phyloP scores from a whole-genome alignment of 108 stramenopile genomes.

The Skeletonema marinoi region DNA sequence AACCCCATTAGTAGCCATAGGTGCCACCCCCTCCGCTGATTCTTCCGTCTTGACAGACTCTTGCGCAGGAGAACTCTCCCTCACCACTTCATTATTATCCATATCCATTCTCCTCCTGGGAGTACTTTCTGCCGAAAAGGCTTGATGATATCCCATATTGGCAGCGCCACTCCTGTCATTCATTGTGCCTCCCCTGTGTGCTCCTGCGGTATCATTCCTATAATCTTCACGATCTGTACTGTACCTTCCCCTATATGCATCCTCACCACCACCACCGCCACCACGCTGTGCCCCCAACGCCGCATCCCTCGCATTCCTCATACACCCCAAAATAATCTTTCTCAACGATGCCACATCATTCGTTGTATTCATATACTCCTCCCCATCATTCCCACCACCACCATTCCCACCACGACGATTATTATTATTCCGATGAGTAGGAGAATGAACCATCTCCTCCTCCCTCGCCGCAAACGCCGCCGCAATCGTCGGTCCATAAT shows the following conservation, averaged over 20 bases:
- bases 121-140: conserved; percentile 27
- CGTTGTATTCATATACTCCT: conserved; percentile 38
- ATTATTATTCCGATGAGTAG: neutral
- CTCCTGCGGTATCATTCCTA: neutral
- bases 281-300: conserved; percentile 27
- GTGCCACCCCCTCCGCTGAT: neutral
- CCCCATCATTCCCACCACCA: conserved; percentile 2
- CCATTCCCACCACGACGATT: neutral
- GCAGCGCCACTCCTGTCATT: neutral
- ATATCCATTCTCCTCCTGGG: neutral
- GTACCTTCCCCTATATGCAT: conserved; percentile 16
- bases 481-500: conserved; percentile 92
- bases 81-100: neutral
- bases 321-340: conserved; percentile 79
- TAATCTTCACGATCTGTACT: neutral
- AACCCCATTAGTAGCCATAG: neutral
- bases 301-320: conserved; percentile 74
- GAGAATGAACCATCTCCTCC: conserved; percentile 43
- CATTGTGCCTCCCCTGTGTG: conserved; percentile 4
- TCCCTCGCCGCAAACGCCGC: conserved; percentile 88
- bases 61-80: neutral
- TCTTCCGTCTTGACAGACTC: conserved; percentile 3
- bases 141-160: conserved; percentile 19
- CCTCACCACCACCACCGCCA: neutral
- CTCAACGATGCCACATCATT: conserved; percentile 79